A percentile compares a stretch with the other conserved stretches of the same genome.
Evolutionary conservation across 805 yeast species (phyloP).

Genomic region (Teunomyces funiuensis): DNA sequence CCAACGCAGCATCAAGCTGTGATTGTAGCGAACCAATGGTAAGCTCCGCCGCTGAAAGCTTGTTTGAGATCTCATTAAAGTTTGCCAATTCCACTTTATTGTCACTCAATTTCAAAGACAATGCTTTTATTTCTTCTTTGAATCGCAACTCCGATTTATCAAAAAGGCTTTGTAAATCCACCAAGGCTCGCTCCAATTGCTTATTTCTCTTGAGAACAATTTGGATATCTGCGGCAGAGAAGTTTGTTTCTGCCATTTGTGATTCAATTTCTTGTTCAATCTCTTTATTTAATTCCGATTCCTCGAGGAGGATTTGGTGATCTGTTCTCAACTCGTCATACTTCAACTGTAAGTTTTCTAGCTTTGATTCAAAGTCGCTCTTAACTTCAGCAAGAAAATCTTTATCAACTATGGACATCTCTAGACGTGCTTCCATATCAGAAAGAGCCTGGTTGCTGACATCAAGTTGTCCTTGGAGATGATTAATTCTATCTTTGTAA

Average conservation of each 20-base stretch:
- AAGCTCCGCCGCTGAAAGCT: conserved; percentile 20
- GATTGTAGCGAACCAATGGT: conserved; percentile 27
- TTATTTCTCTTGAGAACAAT: conserved; percentile 31
- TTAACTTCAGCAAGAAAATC: conserved; percentile 40
- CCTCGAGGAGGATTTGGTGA: conserved; percentile 33
- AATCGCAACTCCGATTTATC: conserved; percentile 24
- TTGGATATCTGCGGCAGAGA: conserved; percentile 18
- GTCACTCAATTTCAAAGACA: conserved; percentile 12
- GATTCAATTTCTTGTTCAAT: conserved; percentile 31
- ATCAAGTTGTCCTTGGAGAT: conserved; percentile 14
- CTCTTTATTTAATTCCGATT: conserved; percentile 35
- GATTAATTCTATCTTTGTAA: conserved; percentile 18
- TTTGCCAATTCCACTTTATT: conserved; percentile 32
- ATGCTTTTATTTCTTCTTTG: conserved; percentile 18
- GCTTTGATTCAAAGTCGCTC: conserved; percentile 23
- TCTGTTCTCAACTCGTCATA: conserved; percentile 32
- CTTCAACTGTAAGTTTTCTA: conserved; percentile 24
- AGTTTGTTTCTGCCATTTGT: conserved; percentile 13
- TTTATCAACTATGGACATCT: conserved; percentile 42
- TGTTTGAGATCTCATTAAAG: conserved; percentile 24
- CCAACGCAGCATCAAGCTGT: conserved; percentile 33
- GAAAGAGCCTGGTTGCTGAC: conserved; percentile 2
- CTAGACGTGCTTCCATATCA: conserved; percentile 24
- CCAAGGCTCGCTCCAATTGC: conserved; percentile 42
- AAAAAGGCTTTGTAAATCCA: conserved; percentile 29